Evolutionary conservation across 2,329 filamentous ascomycete genomes (phyloP).

Genomic region (Trichophyton benhamiae): DNA sequence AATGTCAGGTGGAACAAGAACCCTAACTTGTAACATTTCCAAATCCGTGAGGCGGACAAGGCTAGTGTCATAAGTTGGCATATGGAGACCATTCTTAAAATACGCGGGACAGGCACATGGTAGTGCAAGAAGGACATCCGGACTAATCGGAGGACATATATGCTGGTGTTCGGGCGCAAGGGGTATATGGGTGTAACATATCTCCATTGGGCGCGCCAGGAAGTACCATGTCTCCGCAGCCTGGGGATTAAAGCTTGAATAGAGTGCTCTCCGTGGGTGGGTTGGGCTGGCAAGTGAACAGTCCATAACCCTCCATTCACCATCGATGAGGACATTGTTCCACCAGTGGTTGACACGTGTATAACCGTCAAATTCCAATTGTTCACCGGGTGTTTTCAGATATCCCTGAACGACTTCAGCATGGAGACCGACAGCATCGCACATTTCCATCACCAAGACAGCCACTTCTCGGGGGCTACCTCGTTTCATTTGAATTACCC

Average conservation of each 20-base stretch:
- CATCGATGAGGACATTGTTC: constrained; percentile 87
- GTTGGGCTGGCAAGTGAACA: constrained; percentile 85
- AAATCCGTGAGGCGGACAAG: constrained; percentile 75
- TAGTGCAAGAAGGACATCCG: constrained; percentile 73
- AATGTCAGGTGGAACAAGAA: constrained; percentile 77
- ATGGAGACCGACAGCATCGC: constrained; percentile 71
- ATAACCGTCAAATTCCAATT: constrained; percentile 65
- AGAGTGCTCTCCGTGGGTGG: constrained; percentile 64
- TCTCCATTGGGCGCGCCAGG: constrained; percentile 72
- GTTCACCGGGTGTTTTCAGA: constrained; percentile 78
- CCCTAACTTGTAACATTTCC: constrained; percentile 81
- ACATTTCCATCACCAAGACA: constrained; percentile 83
- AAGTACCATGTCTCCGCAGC: constrained; percentile 87
- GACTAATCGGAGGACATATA: constrained; percentile 74
- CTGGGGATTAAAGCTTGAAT: constrained; percentile 58
- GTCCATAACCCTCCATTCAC: constrained; percentile 94
- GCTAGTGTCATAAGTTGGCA: constrained; percentile 85
- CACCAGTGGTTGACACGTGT: constrained; percentile 94
- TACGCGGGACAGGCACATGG: constrained; percentile 77
- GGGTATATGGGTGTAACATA: constrained; percentile 93
- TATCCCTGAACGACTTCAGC: constrained; percentile 82
- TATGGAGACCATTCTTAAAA: constrained; percentile 68
- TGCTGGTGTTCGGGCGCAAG: constrained; percentile 82
- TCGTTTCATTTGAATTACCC: constrained; percentile 71
- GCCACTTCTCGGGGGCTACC: constrained; percentile 86